A percentile compares a stretch with the other conserved stretches of the same genome.
phyloP scores from a whole-genome alignment of 2,329 filamentous ascomycete genomes.

The Metarhizium guizhouense region DNA sequence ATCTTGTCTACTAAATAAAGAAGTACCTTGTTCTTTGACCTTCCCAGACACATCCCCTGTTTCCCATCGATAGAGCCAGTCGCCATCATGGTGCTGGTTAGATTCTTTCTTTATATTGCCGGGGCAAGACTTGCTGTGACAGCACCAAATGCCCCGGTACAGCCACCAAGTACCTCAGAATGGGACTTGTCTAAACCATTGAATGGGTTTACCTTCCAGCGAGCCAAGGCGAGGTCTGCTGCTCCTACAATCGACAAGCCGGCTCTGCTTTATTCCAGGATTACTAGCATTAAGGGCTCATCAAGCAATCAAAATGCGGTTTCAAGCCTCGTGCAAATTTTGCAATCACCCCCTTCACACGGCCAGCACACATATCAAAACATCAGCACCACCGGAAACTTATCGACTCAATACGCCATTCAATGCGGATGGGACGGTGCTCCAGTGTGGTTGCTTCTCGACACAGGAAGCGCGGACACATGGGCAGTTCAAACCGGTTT shows the following conservation, averaged over 20 bases:
- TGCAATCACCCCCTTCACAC: constrained; percentile 9
- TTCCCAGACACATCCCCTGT: not conserved
- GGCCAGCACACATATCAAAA: constrained; percentile 24
- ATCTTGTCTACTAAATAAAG: not conserved
- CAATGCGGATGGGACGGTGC: constrained; percentile 30
- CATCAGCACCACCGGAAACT: constrained; percentile 26
- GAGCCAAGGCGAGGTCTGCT: constrained; percentile 18
- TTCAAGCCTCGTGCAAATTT: constrained; percentile 18
- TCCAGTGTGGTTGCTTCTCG: constrained; percentile 34
- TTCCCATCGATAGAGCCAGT: not conserved
- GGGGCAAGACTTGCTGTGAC: constrained; percentile 4
- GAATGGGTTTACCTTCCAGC: constrained; percentile 29
- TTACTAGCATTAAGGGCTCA: constrained; percentile 20
- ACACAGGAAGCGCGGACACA: constrained; percentile 44
- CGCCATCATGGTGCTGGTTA: not conserved
- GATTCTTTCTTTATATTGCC: constrained; percentile 4
- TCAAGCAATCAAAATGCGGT: constrained; percentile 17
- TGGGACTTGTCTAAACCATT: constrained; percentile 27
- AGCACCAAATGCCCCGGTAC: not conserved
- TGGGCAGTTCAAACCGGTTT: constrained; percentile 35
- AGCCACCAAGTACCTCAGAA: constrained; percentile 1
- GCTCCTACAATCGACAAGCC: constrained; percentile 18
- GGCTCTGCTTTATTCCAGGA: constrained; percentile 22
- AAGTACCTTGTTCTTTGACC: not conserved
- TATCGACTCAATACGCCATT: constrained; percentile 33